Percentiles rank a stretch among this genome's conserved stretches.
phyloP scores from a whole-genome alignment of 1,139 yeast species.

The Hansenula lynferdii region DNA sequence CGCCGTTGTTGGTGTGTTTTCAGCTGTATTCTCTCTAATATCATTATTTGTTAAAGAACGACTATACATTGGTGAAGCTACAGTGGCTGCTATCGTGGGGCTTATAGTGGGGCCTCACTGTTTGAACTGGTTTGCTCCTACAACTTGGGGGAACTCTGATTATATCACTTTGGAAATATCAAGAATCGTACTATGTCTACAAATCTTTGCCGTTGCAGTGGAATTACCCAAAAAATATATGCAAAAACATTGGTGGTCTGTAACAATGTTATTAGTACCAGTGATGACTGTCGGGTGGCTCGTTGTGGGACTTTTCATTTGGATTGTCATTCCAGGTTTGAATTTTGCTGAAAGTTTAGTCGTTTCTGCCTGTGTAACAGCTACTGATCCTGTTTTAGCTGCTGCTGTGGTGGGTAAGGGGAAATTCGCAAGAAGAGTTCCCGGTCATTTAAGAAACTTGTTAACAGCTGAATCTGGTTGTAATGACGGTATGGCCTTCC shows the following conservation, averaged over 20 bases:
- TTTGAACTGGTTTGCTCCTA: slow-evolving; percentile 82
- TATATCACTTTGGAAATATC: slow-evolving; percentile 83
- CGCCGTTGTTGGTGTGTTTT: slow-evolving; percentile 88
- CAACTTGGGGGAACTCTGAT: slow-evolving; percentile 88
- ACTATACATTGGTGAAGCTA: slow-evolving; percentile 91
- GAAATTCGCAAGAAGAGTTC: slow-evolving; percentile 93
- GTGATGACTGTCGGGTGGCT: slow-evolving; percentile 97
- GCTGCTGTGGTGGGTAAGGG: slow-evolving; percentile 99
- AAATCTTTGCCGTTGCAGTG: slow-evolving; percentile 96
- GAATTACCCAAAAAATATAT: slow-evolving; percentile 92
- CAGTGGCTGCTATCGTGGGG: slow-evolving; percentile 90
- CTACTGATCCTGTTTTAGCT: slow-evolving; percentile 96
- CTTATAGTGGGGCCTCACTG: slow-evolving; percentile 93
- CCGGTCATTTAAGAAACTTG: slow-evolving; percentile 90
- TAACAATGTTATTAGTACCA: slow-evolving; percentile 72
- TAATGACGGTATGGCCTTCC: slow-evolving; percentile 98
- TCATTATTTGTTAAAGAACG: slow-evolving; percentile 88
- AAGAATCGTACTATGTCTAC: slow-evolving; percentile 83
- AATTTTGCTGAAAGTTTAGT: slow-evolving; percentile 72
- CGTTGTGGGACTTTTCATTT: slow-evolving; percentile 77
- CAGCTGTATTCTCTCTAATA: slow-evolving; percentile 81
- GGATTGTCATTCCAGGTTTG: slow-evolving; percentile 82
- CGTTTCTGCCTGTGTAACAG: slow-evolving; percentile 91
- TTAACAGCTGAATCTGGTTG: slow-evolving; percentile 95
- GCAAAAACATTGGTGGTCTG: slow-evolving; percentile 87